Percentiles rank a stretch among this genome's conserved stretches.
Conservation (phyloP, 2,329 filamentous ascomycete genomes). For the Coniella lustricola region DNA sequence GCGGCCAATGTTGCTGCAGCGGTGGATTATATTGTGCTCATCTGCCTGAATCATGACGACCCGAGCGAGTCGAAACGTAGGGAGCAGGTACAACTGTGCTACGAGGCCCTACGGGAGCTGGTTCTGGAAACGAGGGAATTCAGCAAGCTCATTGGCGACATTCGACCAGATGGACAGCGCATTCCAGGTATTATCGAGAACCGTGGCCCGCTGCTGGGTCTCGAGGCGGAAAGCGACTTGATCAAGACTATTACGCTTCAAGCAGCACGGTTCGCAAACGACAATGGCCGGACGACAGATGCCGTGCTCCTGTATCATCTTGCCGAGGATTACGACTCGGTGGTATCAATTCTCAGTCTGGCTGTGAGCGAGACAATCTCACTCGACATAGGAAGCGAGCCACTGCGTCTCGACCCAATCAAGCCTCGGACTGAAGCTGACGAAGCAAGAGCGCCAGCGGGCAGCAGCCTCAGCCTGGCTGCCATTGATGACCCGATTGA, state of each 20-base stretch:
- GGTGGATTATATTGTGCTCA: slow-evolving; percentile 85
- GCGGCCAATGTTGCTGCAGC: slow-evolving; percentile 83
- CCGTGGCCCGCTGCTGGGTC: slow-evolving; percentile 71
- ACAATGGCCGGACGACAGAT: slow-evolving; percentile 88
- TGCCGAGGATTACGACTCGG: slow-evolving; percentile 89
- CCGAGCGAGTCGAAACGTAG: slow-evolving; percentile 51
- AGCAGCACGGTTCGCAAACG: slow-evolving; percentile 86
- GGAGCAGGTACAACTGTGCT: slow-evolving; percentile 74
- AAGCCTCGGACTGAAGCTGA: slow-evolving; percentile 56
- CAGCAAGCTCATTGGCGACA: slow-evolving; percentile 86
- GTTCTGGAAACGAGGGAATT: slow-evolving; percentile 97
- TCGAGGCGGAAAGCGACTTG: slow-evolving; percentile 75
- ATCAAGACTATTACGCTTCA: slow-evolving; percentile 88
- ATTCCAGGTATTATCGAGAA: slow-evolving; percentile 84
- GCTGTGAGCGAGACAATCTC: slow-evolving; percentile 85
- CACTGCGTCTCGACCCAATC: slow-evolving; percentile 69
- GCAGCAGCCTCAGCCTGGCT: slow-evolving; percentile 54
- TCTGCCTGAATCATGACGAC: slow-evolving; percentile 80
- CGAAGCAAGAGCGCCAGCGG: slow-evolving; percentile 32
- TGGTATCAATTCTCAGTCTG: slow-evolving; percentile 84
- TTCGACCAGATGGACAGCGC: slow-evolving; percentile 75
- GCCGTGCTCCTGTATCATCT: slow-evolving; percentile 92
- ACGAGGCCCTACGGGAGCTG: slow-evolving; percentile 87
- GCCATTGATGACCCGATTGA: slow-evolving; percentile 55
- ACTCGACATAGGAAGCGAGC: slow-evolving; percentile 75